phyloP scores from a whole-genome alignment of 2,329 filamentous ascomycete species.

The Pseudogymnoascus sp. region DNA sequence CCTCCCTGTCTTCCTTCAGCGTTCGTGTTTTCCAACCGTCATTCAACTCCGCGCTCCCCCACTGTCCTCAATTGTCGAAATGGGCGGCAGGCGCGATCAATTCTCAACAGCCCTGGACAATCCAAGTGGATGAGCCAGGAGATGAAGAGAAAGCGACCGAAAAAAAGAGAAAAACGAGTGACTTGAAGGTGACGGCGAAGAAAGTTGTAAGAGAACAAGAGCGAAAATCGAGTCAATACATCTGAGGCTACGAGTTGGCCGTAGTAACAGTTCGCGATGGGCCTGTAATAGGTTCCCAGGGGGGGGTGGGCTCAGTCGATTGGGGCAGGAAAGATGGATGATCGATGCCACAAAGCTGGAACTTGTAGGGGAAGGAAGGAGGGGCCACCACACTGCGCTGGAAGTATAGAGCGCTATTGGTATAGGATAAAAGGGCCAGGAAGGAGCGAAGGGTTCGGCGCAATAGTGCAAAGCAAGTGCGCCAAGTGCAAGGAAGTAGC shows the following conservation, averaged over 20 bases:
- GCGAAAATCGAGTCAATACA: not conserved
- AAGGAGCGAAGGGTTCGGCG: not conserved
- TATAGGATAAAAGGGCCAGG: not conserved
- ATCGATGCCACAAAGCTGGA: conserved; percentile 1
- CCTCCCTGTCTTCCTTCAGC: conserved; percentile 6
- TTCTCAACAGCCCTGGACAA: not conserved
- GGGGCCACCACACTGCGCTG: not conserved
- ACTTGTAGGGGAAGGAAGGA: not conserved
- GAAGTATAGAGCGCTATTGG: not conserved
- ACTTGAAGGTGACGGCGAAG: conserved; percentile 8
- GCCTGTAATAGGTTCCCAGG: not conserved
- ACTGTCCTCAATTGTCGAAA: not conserved
- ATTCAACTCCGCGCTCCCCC: conserved; percentile 6
- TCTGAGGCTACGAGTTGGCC: conserved; percentile 7
- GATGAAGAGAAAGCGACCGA: not conserved
- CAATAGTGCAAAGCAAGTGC: not conserved
- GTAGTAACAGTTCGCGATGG: not conserved
- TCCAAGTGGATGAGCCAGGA: conserved; percentile 7
- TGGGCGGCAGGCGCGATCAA: not conserved
- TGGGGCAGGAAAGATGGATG: conserved; percentile 1
- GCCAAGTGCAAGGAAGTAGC: not conserved
- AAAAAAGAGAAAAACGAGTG: conserved; percentile 8
- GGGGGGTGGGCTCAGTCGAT: not conserved
- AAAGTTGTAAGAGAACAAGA: conserved; percentile 7
- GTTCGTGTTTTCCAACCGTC: conserved; percentile 5